Conservation (phyloP, 441 rosid genomes). For the Brassica balearica region DNA sequence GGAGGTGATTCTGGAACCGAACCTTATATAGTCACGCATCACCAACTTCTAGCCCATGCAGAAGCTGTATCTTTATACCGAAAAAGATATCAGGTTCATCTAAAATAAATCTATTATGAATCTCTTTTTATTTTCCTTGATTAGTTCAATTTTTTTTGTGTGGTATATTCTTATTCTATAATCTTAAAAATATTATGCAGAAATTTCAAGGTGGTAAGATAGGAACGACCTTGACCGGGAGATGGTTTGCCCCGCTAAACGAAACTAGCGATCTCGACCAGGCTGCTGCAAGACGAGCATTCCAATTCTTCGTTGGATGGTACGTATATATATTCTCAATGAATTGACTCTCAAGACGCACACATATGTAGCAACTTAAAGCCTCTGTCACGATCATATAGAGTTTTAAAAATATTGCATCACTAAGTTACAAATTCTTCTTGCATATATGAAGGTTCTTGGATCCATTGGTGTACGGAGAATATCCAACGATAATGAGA, state of each 20-base stretch:
- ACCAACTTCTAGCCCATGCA: neutral
- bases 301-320: neutral
- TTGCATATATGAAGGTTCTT: neutral
- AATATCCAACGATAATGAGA: neutral
- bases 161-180: neutral
- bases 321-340: neutral
- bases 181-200: neutral
- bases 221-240: neutral
- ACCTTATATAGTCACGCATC: neutral
- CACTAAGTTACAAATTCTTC: neutral
- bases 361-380: neutral
- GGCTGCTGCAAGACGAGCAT: neutral
- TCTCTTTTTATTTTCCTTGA: neutral
- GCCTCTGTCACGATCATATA: neutral
- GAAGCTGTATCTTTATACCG: neutral
- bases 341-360: neutral
- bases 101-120: neutral
- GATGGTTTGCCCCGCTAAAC: neutral
- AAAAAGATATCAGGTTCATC: neutral
- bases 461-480: neutral
- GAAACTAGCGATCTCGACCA: neutral
- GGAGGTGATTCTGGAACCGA: neutral
- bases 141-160: neutral
- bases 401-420: neutral
- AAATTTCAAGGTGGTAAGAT: slow-evolving; percentile 4